Evolutionary conservation across 1,139 yeast genomes (phyloP).

Genomic region (Saccharomyces hybrid): DNA sequence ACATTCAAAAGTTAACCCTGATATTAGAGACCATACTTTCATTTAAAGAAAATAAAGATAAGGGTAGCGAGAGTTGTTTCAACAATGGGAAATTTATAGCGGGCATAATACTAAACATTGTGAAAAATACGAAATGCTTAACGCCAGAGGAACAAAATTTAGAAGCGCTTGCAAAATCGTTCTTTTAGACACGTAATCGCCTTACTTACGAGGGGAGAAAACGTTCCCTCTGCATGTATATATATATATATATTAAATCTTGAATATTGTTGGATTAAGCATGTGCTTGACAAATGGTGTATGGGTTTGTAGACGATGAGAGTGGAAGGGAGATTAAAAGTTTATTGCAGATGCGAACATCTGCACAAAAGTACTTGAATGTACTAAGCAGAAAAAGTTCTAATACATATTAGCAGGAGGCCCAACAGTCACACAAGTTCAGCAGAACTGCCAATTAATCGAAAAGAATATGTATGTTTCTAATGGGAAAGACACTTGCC

Average conservation of each 20-base stretch:
- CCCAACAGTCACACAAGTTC: not conserved
- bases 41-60: conserved; percentile 14
- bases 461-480: not conserved
- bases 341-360: not conserved
- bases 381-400: not conserved
- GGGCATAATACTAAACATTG: conserved; percentile 17
- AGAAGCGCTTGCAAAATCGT: conserved; percentile 5
- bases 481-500: conserved; percentile 36
- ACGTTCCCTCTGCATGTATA: not conserved
- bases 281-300: not conserved
- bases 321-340: not conserved
- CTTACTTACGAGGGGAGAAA: not conserved
- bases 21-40: conserved; percentile 15
- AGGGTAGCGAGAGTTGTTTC: conserved; percentile 21
- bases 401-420: not conserved
- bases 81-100: conserved; percentile 29
- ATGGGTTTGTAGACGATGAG: not conserved
- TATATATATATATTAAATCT: not conserved
- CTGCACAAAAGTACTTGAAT: not conserved
- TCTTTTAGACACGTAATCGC: conserved; percentile 3
- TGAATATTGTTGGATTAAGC: not conserved
- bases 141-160: conserved; percentile 11
- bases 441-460: not conserved
- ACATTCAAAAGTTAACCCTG: conserved; percentile 5
- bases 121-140: conserved; percentile 4